Conservation (phyloP, 176 grass and related monocot genomes). For the Rhipidocladum racemiflorum region DNA sequence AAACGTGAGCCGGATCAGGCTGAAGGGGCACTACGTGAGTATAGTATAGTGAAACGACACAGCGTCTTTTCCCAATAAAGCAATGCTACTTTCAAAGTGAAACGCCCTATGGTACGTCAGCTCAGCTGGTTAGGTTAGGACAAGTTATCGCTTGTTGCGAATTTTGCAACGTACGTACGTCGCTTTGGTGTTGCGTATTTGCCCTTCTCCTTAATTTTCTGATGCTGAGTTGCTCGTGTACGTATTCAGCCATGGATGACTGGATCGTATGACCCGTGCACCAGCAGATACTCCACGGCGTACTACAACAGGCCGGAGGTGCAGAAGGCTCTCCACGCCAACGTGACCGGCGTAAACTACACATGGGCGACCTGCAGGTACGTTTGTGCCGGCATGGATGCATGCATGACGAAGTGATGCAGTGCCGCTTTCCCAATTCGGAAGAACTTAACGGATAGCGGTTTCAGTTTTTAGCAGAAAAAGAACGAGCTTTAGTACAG, state of each 20-base stretch:
- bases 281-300: not conserved
- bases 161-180: not conserved
- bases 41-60: too few relatives aligned
- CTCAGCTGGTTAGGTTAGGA: not conserved
- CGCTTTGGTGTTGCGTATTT: not conserved
- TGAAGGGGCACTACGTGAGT: constrained; percentile 24
- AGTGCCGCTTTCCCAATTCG: too few relatives aligned
- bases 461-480: not conserved
- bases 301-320: constrained; percentile 34
- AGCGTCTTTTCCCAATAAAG: not conserved
- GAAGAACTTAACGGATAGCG: not conserved
- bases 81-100: not conserved
- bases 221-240: not conserved
- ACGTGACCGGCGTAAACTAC: constrained; percentile 31
- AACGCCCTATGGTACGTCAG: not conserved
- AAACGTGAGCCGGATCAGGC: not conserved
- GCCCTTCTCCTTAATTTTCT: not conserved
- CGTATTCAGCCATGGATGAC: constrained; percentile 28
- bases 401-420: not conserved
- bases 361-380: constrained; percentile 40
- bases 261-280: constrained; percentile 40
- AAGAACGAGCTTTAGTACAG: not conserved
- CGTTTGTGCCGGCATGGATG: not conserved
- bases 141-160: not conserved
- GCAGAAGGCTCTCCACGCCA: constrained; percentile 41